phyloP scores from a whole-genome alignment of 495 filamentous ascomycete species.

The Diplogelasinospora grovesii region DNA sequence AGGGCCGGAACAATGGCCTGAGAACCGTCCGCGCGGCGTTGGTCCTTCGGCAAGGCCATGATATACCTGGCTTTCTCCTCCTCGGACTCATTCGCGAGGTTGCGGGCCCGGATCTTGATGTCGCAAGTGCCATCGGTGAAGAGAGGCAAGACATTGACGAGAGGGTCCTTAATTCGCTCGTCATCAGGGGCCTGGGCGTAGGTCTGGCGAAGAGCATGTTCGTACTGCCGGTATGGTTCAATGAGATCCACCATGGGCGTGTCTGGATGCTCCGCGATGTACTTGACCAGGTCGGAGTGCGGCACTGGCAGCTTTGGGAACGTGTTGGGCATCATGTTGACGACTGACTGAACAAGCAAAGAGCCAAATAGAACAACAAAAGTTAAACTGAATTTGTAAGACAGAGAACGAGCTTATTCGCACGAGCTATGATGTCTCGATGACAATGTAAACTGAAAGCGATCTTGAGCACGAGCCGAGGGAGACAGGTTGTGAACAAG shows the following conservation, averaged over 20 bases:
- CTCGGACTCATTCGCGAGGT: constrained; percentile 50
- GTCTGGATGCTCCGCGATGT: constrained; percentile 44
- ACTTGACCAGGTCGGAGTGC: constrained; percentile 35
- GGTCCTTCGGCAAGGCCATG: constrained; percentile 54
- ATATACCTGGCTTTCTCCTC: constrained; percentile 61
- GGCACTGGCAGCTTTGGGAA: constrained; percentile 40
- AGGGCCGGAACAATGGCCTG: constrained; percentile 58
- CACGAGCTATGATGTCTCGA: too few species aligned
- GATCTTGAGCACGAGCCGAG: too few species aligned
- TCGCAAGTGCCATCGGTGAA: constrained; percentile 51
- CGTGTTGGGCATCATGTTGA: constrained; percentile 27
- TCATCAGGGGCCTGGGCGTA: constrained; percentile 65
- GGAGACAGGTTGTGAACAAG: too few species aligned
- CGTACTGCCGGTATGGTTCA: constrained; percentile 62
- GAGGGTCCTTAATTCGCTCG: constrained; percentile 48
- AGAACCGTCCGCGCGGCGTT: constrained; percentile 53
- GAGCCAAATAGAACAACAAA: background rate
- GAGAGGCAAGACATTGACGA: constrained; percentile 63
- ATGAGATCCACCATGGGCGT: constrained; percentile 51
- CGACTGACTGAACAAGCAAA: too few species aligned
- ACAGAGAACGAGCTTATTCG: too few species aligned
- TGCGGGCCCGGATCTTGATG: constrained; percentile 56
- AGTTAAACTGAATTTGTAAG: background rate
- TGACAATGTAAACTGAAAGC: too few species aligned
- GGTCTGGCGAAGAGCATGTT: constrained; percentile 58